Evolutionary conservation across 108 stramenopile genomes (phyloP).

Genomic region (Epipyxis sp.): DNA sequence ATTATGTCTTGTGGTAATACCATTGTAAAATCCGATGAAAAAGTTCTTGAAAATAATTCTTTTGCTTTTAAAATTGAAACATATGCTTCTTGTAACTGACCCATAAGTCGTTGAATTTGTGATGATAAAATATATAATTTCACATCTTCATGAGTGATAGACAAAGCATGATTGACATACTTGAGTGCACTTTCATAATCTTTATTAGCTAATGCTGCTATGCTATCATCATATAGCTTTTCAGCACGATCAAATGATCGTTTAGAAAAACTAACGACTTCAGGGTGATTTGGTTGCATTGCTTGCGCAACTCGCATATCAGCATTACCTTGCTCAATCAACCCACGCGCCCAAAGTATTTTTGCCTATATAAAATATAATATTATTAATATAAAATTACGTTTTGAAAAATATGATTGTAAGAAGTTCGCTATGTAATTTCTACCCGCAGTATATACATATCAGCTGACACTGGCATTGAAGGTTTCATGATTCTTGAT

Average conservation of each 20-base stretch:
- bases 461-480: background rate
- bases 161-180: constrained; percentile 7
- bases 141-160: constrained; percentile 19
- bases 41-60: background rate
- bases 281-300: constrained; percentile 7
- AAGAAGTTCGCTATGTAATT: too few relatives aligned
- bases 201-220: background rate
- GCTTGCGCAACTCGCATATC: constrained; percentile 19
- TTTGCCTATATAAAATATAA: constrained; percentile 11
- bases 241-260: constrained; percentile 9
- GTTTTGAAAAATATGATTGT: too few relatives aligned
- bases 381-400: background rate
- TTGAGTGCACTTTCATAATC: background rate
- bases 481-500: background rate
- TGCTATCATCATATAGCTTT: background rate
- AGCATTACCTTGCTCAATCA: constrained; percentile 23
- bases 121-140: constrained; percentile 19
- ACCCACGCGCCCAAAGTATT: constrained; percentile 19
- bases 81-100: constrained; percentile 13
- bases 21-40: background rate
- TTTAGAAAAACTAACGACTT: background rate
- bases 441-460: too few relatives aligned
- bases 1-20: constrained; percentile 1
- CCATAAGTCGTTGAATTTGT: background rate
- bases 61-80: background rate